These are phyloP conservation scores for Neurospora pannonica DNA, from an alignment of 495 filamentous ascomycete species.

Conservation along the genomic window DNA sequence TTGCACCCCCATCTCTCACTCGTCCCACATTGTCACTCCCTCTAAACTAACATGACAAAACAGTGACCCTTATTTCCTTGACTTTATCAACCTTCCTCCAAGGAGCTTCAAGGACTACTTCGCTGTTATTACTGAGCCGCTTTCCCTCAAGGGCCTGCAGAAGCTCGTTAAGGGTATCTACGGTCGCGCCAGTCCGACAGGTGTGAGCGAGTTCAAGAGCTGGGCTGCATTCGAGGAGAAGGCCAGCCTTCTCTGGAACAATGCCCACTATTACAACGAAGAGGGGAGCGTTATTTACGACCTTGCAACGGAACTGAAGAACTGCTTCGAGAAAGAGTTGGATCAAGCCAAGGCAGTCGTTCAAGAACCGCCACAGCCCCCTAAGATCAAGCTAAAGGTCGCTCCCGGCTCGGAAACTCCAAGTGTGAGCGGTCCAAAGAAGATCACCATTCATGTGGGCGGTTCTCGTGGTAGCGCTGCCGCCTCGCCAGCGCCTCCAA, in stretches of 20 bases:
- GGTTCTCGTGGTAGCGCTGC: conserved; percentile 39
- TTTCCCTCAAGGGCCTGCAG: conserved; percentile 60
- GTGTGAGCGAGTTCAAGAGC: conserved; percentile 59
- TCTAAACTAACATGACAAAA: conserved; percentile 30
- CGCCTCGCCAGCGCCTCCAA: conserved; percentile 46
- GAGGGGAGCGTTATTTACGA: conserved; percentile 70
- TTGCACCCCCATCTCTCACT: conserved; percentile 11
- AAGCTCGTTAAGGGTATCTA: conserved; percentile 61
- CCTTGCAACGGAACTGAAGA: conserved; percentile 65
- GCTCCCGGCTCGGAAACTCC: conserved; percentile 27
- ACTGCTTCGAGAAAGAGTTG: conserved; percentile 54
- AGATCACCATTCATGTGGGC: conserved; percentile 47
- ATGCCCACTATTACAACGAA: conserved; percentile 82
- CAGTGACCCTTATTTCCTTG: conserved; percentile 43
- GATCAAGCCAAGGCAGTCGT: conserved; percentile 57
- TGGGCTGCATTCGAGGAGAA: conserved; percentile 77
- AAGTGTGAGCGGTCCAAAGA: conserved; percentile 26
- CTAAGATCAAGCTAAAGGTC: conserved; percentile 68
- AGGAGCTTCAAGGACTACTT: conserved; percentile 65
- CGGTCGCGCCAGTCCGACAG: conserved; percentile 52
- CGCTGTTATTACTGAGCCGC: conserved; percentile 59
- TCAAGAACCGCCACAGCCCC: conserved; percentile 53
- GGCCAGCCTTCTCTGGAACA: conserved; percentile 69
- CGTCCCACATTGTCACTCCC: not conserved
- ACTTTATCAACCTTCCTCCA: conserved; percentile 58